These are phyloP conservation scores for Suhomyces kunorum DNA, from an alignment of 1,139 yeast genomes.

Conservation along the genomic window DNA sequence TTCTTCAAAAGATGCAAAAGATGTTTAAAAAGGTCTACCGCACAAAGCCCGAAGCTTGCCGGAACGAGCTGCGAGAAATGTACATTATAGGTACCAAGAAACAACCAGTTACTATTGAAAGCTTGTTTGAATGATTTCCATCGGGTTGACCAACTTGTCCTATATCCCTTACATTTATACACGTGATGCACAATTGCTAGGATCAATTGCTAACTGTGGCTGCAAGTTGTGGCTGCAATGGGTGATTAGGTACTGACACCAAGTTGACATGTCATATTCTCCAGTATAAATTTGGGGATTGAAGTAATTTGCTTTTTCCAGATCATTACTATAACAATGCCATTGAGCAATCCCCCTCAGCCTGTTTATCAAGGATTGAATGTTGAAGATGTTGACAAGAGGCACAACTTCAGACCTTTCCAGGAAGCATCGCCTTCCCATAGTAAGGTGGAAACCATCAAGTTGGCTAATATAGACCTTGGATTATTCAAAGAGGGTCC, in stretches of 20 bases:
- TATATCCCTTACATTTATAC: too few relatives aligned
- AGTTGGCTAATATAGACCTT: constrained; percentile 40
- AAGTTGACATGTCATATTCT: background rate
- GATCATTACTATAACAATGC: constrained; percentile 4
- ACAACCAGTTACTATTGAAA: constrained; percentile 10
- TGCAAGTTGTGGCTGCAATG: constrained; percentile 10
- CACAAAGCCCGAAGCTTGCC: constrained; percentile 41
- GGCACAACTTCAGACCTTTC: constrained; percentile 37
- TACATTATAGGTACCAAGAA: constrained; percentile 35
- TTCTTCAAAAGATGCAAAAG: constrained; percentile 28
- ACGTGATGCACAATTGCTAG: too few relatives aligned
- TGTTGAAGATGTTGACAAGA: constrained; percentile 21
- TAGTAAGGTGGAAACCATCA: constrained; percentile 23
- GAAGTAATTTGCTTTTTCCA: too few relatives aligned
- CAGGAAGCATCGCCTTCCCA: constrained; percentile 29
- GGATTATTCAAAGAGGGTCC: constrained; percentile 37
- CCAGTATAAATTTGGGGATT: background rate
- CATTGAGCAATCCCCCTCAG: constrained; percentile 10
- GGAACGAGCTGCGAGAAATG: constrained; percentile 44
- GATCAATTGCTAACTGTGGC: constrained; percentile 6
- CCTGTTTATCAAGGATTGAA: constrained; percentile 8
- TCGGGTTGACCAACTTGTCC: too few relatives aligned
- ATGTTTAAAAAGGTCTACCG: constrained; percentile 36
- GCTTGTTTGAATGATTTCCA: constrained; percentile 8
- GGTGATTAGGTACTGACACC: too few relatives aligned